Base-by-base conservation (phyloP, 106 monocot species). In the Phalaenopsis aphrodite region DNA sequence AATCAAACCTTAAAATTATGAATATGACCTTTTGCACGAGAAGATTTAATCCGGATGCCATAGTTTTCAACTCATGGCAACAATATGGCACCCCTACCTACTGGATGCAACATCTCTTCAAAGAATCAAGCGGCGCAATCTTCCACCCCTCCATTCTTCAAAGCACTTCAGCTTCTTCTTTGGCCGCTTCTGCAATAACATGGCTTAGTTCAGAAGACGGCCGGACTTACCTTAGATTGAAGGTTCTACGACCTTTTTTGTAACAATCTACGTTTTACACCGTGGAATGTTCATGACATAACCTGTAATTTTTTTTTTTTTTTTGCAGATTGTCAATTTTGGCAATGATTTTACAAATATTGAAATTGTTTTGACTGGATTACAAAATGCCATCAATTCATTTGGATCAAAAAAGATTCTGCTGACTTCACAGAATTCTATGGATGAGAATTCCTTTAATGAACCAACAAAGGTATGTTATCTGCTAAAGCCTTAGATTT, bases 71-170 rank as follows among this genome's bases (percentile, higher is more conserved):
- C 86, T 92, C 98, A 78, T 88, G 90, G 89, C 92, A 92, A 82
- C 85, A 88, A 10, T 98, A 87, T 57, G 98, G 94, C 79, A 94
- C 94, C 43, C 98, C 98, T 7, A 98, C 90, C 80, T 98, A 98
- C 78, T 98, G 98, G 98, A 87, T 98, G 92, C 94, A 94, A 64
- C 98, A 93, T 1, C 91, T 98, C 58, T 98, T 98, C 77, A 88
- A 82, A 84, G 85, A 92, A 71, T 98, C 94, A 65, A 90, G 84
- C 66, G 94, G 92, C 56, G 92, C 98, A 67, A 77, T 80, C 8
- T 30, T 83, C 79, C 92, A 87, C 79, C 92, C 94, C 23, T 79
- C 88, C 21, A 83, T 55, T 0, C 56, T 94, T 17, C 81, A 89
- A 69, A 55, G 88, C 19, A 84, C 79, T 24, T 23, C 74, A 16